phyloP scores from a whole-genome alignment of 805 yeast genomes.

The Millerago galiae region DNA sequence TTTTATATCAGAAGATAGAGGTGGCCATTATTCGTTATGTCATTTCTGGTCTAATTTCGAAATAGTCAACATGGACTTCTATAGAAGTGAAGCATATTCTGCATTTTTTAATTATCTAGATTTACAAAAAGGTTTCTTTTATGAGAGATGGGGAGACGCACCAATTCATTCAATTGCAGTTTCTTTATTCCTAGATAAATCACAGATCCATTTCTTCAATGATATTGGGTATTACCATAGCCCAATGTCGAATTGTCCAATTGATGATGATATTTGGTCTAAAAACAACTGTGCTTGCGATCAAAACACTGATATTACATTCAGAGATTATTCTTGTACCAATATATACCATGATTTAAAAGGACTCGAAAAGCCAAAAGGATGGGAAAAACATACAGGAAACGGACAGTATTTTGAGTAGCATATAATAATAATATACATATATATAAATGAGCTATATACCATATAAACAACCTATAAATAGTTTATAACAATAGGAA shows the following conservation, averaged over 20 bases:
- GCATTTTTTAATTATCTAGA: conserved; percentile 60
- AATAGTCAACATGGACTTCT: conserved; percentile 64
- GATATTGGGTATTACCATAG: conserved; percentile 71
- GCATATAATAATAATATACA: no score
- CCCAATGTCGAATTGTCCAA: conserved; percentile 58
- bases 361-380: conserved; percentile 50
- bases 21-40: conserved; percentile 61
- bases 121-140: conserved; percentile 68
- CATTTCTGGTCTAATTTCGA: conserved; percentile 84
- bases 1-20: conserved; percentile 58
- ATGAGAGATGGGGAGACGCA: conserved; percentile 93
- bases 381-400: conserved; percentile 54
- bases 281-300: conserved; percentile 47
- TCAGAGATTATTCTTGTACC: conserved; percentile 68
- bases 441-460: no score
- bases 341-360: conserved; percentile 50
- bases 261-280: conserved; percentile 36
- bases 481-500: no score
- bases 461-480: no score
- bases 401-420: conserved; percentile 3
- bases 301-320: conserved; percentile 64
- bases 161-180: conserved; percentile 80
- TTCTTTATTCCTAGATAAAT: conserved; percentile 48
- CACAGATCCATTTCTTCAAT: conserved; percentile 64
- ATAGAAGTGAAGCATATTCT: conserved; percentile 51